A percentile compares a stretch with the other conserved stretches of the same genome.
Conservation (phyloP, 23 red algal species). For the Cyanidioschyzon merolae region DNA sequence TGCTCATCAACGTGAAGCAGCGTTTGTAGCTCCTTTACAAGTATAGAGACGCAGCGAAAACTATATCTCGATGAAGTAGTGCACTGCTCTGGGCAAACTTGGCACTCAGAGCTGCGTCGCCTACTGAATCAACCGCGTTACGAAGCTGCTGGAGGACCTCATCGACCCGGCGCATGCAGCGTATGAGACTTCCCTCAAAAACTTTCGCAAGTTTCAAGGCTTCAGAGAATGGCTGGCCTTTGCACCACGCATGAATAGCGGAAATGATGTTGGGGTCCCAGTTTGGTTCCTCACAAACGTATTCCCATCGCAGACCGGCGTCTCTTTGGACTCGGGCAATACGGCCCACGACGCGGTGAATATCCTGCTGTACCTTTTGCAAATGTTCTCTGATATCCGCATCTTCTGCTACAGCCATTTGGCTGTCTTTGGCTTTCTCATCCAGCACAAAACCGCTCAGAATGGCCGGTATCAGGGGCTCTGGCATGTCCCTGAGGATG, state of each 20-base stretch:
- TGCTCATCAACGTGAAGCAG: no score
- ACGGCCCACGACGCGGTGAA: constrained; percentile 42
- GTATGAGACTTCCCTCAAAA: constrained; percentile 96
- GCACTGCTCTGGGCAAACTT: constrained; percentile 51
- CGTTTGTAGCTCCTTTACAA: constrained; percentile 27
- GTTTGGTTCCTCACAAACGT: constrained; percentile 11
- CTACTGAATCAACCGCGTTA: constrained; percentile 72
- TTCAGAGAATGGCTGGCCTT: constrained; percentile 56
- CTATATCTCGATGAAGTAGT: constrained; percentile 75
- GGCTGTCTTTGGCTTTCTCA: constrained; percentile 56
- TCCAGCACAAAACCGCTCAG: constrained; percentile 93
- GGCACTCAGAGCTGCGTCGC: constrained; percentile 67
- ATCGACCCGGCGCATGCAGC: constrained; percentile 82
- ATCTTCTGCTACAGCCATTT: not conserved
- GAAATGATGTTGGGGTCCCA: constrained; percentile 66
- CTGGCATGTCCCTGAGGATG: constrained; percentile 38
- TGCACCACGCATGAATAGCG: constrained; percentile 72
- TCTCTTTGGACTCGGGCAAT: constrained; percentile 57
- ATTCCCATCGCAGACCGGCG: constrained; percentile 28
- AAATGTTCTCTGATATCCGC: constrained; percentile 39
- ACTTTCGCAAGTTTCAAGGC: constrained; percentile 39
- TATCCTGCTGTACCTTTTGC: constrained; percentile 30
- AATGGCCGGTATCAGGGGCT: constrained; percentile 52
- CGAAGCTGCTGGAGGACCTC: constrained; percentile 86
- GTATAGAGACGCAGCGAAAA: constrained; percentile 84